These are phyloP conservation scores for Agrocybe chaxingu DNA, from an alignment of 768 basidiomycete species.

Conservation along the genomic window DNA sequence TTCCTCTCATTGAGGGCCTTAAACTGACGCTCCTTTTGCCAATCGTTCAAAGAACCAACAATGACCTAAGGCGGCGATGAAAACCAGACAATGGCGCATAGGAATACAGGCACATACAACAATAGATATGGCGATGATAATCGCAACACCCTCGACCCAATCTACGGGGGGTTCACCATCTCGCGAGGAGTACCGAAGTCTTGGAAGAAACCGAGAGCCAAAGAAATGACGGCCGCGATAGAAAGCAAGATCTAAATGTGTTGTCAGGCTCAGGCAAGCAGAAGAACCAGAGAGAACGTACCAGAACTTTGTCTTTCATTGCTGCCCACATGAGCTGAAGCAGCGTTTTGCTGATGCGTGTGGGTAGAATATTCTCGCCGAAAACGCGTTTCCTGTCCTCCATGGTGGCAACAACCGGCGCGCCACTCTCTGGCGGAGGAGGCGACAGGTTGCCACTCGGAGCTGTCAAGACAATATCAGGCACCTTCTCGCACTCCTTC, in stretches of 20 bases:
- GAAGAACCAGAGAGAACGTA: constrained; percentile 32
- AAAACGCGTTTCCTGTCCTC: constrained; percentile 67
- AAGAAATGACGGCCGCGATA: constrained; percentile 87
- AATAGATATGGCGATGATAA: constrained; percentile 71
- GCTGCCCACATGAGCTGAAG: constrained; percentile 82
- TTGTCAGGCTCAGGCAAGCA: background rate
- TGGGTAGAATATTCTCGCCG: constrained; percentile 74
- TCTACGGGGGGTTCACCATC: constrained; percentile 75
- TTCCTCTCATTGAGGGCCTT: constrained; percentile 89
- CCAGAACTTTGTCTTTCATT: constrained; percentile 87
- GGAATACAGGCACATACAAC: constrained; percentile 47
- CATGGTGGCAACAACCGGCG: constrained; percentile 37
- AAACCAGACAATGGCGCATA: constrained; percentile 4
- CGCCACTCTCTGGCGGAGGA: constrained; percentile 17
- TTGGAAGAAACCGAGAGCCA: constrained; percentile 92
- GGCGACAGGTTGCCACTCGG: constrained; percentile 27
- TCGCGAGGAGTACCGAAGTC: constrained; percentile 74
- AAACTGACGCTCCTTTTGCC: constrained; percentile 98
- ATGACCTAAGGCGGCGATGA: constrained; percentile 47
- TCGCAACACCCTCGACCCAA: constrained; percentile 94
- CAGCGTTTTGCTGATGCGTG: constrained; percentile 64
- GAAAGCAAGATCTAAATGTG: constrained; percentile 73
- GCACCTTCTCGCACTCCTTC: constrained; percentile 21
- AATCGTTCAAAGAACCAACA: constrained; percentile 95
- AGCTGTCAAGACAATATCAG: constrained; percentile 38